Conservation (phyloP, 805 yeast species). For the Candida boleticola region DNA sequence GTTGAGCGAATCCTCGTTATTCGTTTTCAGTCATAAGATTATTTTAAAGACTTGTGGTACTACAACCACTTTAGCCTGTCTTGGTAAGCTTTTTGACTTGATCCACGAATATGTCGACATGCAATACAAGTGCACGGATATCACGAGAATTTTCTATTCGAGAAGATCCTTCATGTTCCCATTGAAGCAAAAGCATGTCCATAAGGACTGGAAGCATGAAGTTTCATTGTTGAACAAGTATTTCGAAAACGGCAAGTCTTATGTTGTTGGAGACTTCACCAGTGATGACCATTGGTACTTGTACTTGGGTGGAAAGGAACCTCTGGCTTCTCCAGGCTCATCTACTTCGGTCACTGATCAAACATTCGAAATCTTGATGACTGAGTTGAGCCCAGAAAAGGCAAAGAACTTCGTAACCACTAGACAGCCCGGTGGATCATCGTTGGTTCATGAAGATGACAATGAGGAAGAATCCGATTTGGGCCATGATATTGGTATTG, state of each 20-base stretch:
- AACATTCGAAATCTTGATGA: constrained; percentile 89
- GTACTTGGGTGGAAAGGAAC: constrained; percentile 55
- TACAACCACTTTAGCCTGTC: constrained; percentile 81
- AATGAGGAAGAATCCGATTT: constrained; percentile 57
- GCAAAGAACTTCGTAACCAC: constrained; percentile 60
- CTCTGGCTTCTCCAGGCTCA: constrained; percentile 14
- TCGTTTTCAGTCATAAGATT: constrained; percentile 82
- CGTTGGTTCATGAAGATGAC: constrained; percentile 30
- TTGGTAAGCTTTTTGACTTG: constrained; percentile 57
- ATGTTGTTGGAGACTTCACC: constrained; percentile 72
- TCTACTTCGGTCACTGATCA: constrained; percentile 43
- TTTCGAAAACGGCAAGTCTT: constrained; percentile 61
- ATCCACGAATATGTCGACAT: constrained; percentile 22
- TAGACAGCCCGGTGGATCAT: constrained; percentile 44
- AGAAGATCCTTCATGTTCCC: constrained; percentile 94
- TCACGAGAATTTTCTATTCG: constrained; percentile 65
- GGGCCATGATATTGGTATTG: constrained; percentile 78
- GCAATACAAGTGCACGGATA: constrained; percentile 44
- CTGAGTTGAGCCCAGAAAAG: constrained; percentile 60
- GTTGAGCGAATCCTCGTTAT: constrained; percentile 84
- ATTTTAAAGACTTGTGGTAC: constrained; percentile 95
- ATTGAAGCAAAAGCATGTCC: constrained; percentile 74
- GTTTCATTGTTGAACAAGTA: constrained; percentile 62
- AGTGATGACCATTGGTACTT: constrained; percentile 90
- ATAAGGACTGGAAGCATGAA: constrained; percentile 82